Conservation (phyloP, 129 eudicot species). For the Chrysanthemum seticuspe region DNA sequence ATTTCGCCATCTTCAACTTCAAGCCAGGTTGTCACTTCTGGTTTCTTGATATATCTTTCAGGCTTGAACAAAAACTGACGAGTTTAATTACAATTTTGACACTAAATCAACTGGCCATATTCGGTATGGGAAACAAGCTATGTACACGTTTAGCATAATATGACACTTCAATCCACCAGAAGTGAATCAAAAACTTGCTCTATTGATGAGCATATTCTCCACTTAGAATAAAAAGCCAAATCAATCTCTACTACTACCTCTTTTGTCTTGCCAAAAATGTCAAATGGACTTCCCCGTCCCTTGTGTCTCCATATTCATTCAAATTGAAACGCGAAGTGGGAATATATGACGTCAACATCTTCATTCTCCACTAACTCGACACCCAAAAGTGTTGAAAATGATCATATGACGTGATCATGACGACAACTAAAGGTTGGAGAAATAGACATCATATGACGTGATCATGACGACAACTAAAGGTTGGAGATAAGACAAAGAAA, state of each 20-base stretch:
- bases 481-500: too few relatives aligned
- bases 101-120: conserved; percentile 7
- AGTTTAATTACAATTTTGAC: neutral
- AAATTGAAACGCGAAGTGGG: conserved; percentile 23
- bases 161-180: conserved; percentile 19
- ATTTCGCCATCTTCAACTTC: neutral
- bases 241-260: neutral
- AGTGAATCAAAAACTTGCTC: conserved; percentile 20
- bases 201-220: conserved; percentile 28
- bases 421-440: conserved; percentile 3
- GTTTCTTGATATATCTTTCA: neutral
- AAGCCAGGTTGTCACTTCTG: conserved; percentile 12
- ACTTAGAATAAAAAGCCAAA: conserved; percentile 17
- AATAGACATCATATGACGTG: too few relatives aligned
- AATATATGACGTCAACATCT: conserved; percentile 20
- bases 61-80: too few relatives aligned
- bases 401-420: conserved; percentile 6
- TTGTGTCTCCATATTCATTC: conserved; percentile 20
- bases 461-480: too few relatives aligned
- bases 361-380: conserved; percentile 23
- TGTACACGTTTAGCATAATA: neutral
- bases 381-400: conserved; percentile 10
- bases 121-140: conserved; percentile 2
- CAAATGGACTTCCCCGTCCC: conserved; percentile 12
- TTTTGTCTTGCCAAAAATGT: conserved; percentile 6